Evolutionary conservation across 2,329 filamentous ascomycete species (phyloP).

Genomic region (Rutstroemia sp.): DNA sequence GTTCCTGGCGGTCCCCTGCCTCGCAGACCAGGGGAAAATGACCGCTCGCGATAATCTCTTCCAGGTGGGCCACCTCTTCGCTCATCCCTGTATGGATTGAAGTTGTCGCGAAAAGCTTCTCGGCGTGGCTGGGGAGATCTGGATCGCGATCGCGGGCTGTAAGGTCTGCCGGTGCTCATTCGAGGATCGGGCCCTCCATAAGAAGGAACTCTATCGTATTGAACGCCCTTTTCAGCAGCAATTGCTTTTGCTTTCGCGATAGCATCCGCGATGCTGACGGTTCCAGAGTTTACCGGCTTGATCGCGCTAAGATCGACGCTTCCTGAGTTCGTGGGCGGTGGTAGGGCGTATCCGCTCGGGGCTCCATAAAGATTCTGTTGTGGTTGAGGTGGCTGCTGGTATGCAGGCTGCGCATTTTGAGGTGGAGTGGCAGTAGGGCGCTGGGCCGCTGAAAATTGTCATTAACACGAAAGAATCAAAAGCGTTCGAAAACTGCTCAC

Average conservation of each 20-base stretch:
- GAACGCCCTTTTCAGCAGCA: slow-evolving; percentile 69
- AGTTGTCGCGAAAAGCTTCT: slow-evolving; percentile 65
- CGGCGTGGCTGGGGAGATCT: slow-evolving; percentile 67
- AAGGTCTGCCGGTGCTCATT: slow-evolving; percentile 45
- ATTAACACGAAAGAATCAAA: slow-evolving; percentile 6
- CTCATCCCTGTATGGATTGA: slow-evolving; percentile 81
- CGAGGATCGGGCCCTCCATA: slow-evolving; percentile 36
- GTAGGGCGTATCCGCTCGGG: slow-evolving; percentile 32
- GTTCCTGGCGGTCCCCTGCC: slow-evolving; percentile 41
- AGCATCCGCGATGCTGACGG: slow-evolving; percentile 75
- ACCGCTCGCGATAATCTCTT: slow-evolving; percentile 59
- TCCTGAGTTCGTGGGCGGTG: slow-evolving; percentile 59
- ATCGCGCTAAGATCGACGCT: slow-evolving; percentile 75
- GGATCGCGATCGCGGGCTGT: slow-evolving; percentile 59
- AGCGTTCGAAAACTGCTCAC: slow-evolving; percentile 25
- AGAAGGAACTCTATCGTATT: slow-evolving; percentile 48
- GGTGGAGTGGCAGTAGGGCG: slow-evolving; percentile 39
- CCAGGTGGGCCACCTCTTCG: slow-evolving; percentile 53
- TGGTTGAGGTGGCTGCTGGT: slow-evolving; percentile 37
- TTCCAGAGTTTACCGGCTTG: slow-evolving; percentile 71
- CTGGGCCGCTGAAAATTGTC: slow-evolving; percentile 37
- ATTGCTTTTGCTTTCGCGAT: slow-evolving; percentile 79
- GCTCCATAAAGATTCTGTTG: slow-evolving; percentile 36
- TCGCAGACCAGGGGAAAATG: slow-evolving; percentile 58
- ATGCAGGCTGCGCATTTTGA: slow-evolving; percentile 31